Percentiles rank a stretch among this genome's conserved stretches.
These are phyloP conservation scores for Phytophthora hibernalis DNA, from an alignment of 352 stramenopile genomes.

Conservation along the genomic window DNA sequence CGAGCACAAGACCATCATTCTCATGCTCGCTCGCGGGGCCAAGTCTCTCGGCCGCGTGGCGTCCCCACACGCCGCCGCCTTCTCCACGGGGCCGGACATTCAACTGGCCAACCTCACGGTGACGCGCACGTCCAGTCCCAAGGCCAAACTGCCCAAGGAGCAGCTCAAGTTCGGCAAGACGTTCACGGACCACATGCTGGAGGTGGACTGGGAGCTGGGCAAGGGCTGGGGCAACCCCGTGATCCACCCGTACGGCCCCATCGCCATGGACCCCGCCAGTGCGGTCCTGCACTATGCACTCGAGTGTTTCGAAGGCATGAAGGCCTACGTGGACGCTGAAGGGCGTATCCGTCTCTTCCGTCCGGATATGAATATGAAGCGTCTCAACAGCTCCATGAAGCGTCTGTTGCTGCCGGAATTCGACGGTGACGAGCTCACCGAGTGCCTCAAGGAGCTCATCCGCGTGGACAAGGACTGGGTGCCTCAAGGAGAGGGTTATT, in stretches of 20 bases:
- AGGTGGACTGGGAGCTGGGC: conserved; percentile 90
- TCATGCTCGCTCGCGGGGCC: conserved; percentile 24
- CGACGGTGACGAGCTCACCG: conserved; percentile 90
- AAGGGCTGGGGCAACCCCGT: conserved; percentile 87
- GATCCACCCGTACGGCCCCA: conserved; percentile 93
- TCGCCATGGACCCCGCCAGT: conserved; percentile 93
- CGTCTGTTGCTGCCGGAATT: conserved; percentile 92
- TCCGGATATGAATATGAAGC: conserved; percentile 97
- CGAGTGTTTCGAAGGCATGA: conserved; percentile 97
- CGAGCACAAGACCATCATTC: conserved; percentile 3
- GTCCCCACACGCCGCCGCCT: conserved; percentile 27
- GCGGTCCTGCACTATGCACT: conserved; percentile 95
- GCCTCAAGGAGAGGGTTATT: conserved; percentile 95
- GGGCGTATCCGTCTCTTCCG: conserved; percentile 94
- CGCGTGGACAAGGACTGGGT: conserved; percentile 94
- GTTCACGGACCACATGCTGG: conserved; percentile 98
- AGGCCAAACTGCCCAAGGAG: conserved; percentile 83
- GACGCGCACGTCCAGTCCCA: conserved; percentile 50
- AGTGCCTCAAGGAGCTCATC: conserved; percentile 90
- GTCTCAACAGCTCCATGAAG: conserved; percentile 94
- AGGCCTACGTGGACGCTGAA: conserved; percentile 91
- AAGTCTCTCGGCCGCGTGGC: conserved; percentile 28
- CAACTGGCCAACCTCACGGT: conserved; percentile 50
- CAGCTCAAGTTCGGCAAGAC: conserved; percentile 94
- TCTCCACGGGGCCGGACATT: conserved; percentile 40